Evolutionary conservation across 2,329 filamentous ascomycete species (phyloP).

Genomic region (Fusarium solani-melongenae): DNA sequence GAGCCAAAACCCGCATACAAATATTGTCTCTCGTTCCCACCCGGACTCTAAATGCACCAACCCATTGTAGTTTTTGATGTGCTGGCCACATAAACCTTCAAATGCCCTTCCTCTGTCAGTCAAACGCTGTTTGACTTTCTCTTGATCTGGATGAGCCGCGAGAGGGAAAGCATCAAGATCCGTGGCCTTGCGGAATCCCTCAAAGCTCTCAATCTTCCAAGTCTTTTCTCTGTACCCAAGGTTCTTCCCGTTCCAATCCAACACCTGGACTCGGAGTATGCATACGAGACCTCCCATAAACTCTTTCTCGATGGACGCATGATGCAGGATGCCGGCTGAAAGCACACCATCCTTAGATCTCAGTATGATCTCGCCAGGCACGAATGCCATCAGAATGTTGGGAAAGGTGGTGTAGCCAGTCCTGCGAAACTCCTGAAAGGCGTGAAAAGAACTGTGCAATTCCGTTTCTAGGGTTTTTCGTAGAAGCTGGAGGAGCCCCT

Average conservation of each 20-base stretch:
- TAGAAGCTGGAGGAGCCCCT: neutral
- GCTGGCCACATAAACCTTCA: neutral
- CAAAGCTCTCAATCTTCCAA: neutral
- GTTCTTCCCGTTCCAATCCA: neutral
- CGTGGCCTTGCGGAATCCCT: neutral
- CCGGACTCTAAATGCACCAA: neutral
- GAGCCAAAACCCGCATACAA: neutral
- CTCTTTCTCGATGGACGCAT: neutral
- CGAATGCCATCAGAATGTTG: neutral
- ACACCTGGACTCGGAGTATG: neutral
- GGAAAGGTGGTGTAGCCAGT: neutral
- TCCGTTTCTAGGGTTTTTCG: neutral
- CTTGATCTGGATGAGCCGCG: neutral
- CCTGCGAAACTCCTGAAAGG: neutral
- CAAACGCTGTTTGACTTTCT: neutral
- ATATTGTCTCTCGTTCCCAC: neutral
- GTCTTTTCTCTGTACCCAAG: neutral
- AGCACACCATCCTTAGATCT: neutral
- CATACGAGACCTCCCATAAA: neutral
- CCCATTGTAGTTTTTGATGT: neutral
- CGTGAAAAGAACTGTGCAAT: neutral
- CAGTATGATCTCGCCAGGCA: slow-evolving; percentile 3
- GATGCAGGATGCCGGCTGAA: neutral
- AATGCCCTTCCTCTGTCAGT: neutral
- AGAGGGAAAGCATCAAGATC: neutral